Evolutionary conservation across 176 grass and related monocot species (phyloP).

Genomic region (Oryza glaberrima): DNA sequence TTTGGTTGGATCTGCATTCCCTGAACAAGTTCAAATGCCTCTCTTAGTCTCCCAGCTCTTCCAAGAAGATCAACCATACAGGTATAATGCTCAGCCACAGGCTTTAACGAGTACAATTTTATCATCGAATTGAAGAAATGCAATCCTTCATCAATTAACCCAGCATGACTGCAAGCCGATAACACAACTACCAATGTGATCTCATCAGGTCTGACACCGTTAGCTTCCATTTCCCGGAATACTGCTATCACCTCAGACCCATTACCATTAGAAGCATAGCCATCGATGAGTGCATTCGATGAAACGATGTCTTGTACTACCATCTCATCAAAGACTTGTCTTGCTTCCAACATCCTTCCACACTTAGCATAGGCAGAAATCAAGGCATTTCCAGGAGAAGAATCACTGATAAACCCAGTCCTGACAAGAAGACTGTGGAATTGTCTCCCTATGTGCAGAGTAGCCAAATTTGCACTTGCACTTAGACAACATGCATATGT

Average conservation of each 20-base stretch:
- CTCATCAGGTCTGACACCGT: constrained; percentile 47
- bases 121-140: constrained; percentile 48
- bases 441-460: constrained; percentile 48
- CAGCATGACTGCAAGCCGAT: constrained; percentile 52
- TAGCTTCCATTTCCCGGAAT: constrained; percentile 50
- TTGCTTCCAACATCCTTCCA: constrained; percentile 52
- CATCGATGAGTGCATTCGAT: constrained; percentile 70
- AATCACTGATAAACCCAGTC: constrained; percentile 45
- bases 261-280: constrained; percentile 62
- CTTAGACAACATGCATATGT: constrained; percentile 58
- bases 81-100: constrained; percentile 68
- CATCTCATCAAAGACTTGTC: constrained; percentile 65
- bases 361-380: constrained; percentile 63
- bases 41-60: constrained; percentile 47
- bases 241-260: constrained; percentile 44
- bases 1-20: constrained; percentile 56
- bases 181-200: constrained; percentile 59
- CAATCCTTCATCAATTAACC: constrained; percentile 62
- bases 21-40: constrained; percentile 59
- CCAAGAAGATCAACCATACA: constrained; percentile 67
- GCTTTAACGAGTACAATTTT: constrained; percentile 38
- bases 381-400: constrained; percentile 51
- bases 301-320: constrained; percentile 50
- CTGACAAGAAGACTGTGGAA: constrained; percentile 54
- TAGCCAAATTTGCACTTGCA: constrained; percentile 55